Percentiles rank a stretch among this genome's conserved stretches.
phyloP scores from a whole-genome alignment of 352 stramenopile species.

The Peronospora belbahrii region DNA sequence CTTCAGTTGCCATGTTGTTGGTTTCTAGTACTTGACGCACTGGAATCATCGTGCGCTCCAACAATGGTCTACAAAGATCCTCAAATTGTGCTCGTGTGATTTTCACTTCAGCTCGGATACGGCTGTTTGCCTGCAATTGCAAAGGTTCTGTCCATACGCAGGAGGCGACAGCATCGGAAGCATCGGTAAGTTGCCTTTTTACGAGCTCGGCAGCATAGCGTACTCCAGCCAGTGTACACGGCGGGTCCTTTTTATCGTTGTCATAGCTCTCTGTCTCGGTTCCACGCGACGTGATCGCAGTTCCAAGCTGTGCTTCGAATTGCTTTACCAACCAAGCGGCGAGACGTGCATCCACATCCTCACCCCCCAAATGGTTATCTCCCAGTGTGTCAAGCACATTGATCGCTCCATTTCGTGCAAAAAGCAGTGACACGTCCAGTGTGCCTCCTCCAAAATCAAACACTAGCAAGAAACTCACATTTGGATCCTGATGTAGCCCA shows the following conservation, averaged over 20 bases:
- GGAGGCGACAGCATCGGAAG: constrained; percentile 14
- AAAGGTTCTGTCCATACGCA: constrained; percentile 23
- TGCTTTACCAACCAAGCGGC: constrained; percentile 82
- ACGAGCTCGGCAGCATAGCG: constrained; percentile 45
- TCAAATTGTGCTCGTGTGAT: constrained; percentile 48
- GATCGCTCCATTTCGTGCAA: constrained; percentile 91
- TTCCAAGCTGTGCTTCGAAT: constrained; percentile 48
- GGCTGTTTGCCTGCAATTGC: background rate
- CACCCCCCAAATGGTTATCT: constrained; percentile 75
- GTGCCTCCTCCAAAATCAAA: constrained; percentile 94
- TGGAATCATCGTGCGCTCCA: constrained; percentile 49
- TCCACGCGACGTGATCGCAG: constrained; percentile 22
- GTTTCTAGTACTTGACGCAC: constrained; percentile 42
- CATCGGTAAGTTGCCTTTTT: constrained; percentile 44
- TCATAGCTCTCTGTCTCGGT: constrained; percentile 16
- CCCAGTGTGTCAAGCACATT: constrained; percentile 93
- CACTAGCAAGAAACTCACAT: constrained; percentile 92
- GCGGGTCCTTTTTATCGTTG: constrained; percentile 23
- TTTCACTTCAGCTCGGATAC: constrained; percentile 15
- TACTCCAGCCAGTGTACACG: constrained; percentile 47
- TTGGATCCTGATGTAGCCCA: constrained; percentile 87
- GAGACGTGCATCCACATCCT: constrained; percentile 90
- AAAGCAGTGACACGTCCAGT: constrained; percentile 90
- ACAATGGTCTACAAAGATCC: constrained; percentile 30
- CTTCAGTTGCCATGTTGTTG: constrained; percentile 47